Conservation (phyloP, 1,139 yeast genomes). For the Yamadazyma epiphylla region DNA sequence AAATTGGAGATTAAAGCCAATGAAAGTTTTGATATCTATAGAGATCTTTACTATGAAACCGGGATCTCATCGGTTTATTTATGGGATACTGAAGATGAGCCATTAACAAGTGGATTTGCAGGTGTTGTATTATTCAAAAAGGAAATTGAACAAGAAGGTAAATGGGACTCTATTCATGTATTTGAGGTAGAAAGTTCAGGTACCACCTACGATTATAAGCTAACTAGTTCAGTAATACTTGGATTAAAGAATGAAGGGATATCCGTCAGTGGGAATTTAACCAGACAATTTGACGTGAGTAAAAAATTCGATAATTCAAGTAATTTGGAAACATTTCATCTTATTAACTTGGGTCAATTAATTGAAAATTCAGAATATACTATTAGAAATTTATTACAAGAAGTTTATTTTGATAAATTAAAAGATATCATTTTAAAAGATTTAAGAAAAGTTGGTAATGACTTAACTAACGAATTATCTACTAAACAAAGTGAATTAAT, state of each 20-base stretch:
- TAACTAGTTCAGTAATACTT: slow-evolving; percentile 86
- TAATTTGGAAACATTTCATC: slow-evolving; percentile 58
- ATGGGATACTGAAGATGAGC: slow-evolving; percentile 72
- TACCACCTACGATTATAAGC: slow-evolving; percentile 56
- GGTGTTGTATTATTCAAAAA: slow-evolving; percentile 90
- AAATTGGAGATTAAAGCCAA: slow-evolving; percentile 78
- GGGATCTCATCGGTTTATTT: slow-evolving; percentile 80
- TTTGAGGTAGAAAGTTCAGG: slow-evolving; percentile 63
- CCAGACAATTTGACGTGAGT: slow-evolving; percentile 68
- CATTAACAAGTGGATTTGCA: slow-evolving; percentile 57
- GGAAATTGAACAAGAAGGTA: slow-evolving; percentile 52
- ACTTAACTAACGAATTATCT: slow-evolving; percentile 31
- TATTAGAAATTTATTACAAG: slow-evolving; percentile 82
- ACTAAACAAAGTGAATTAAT: slow-evolving; percentile 51
- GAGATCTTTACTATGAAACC: slow-evolving; percentile 92
- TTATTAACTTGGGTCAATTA: slow-evolving; percentile 79
- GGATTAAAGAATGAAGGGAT: slow-evolving; percentile 48
- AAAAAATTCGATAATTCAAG: slow-evolving; percentile 35
- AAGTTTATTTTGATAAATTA: slow-evolving; percentile 93
- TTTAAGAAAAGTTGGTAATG: slow-evolving; percentile 52
- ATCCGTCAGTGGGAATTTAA: slow-evolving; percentile 75
- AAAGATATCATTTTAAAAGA: slow-evolving; percentile 73
- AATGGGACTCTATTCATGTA: slow-evolving; percentile 93
- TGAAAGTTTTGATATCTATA: slow-evolving; percentile 86
- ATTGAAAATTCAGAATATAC: slow-evolving; percentile 88